Percentiles rank a stretch among this genome's conserved stretches.
Conservation (phyloP, 2,329 filamentous ascomycete genomes). For the Calonectria henricotiae region DNA sequence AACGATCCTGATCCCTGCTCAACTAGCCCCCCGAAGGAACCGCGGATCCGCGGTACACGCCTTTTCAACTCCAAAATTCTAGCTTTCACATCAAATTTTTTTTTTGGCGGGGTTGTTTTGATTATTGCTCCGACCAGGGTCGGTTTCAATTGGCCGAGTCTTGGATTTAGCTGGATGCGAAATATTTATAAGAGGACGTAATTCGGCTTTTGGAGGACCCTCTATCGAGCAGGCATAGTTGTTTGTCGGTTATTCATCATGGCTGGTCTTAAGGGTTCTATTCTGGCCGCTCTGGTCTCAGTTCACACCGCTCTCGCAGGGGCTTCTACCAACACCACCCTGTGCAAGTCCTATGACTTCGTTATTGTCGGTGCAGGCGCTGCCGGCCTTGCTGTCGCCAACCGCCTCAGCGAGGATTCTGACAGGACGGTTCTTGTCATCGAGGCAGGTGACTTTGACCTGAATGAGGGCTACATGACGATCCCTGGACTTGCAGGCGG, state of each 20-base stretch:
- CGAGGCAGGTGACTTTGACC: conserved; percentile 32
- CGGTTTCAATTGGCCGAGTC: neutral
- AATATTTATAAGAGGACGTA: neutral
- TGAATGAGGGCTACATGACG: conserved; percentile 43
- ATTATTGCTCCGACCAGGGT: neutral
- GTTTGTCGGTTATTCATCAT: conserved; percentile 8
- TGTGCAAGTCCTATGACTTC: conserved; percentile 9
- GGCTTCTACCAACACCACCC: neutral
- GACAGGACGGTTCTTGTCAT: conserved; percentile 11
- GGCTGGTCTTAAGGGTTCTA: conserved; percentile 17
- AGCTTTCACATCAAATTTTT: conserved; percentile 16
- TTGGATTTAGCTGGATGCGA: neutral
- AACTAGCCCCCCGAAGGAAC: neutral
- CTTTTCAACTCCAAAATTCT: conserved; percentile 7
- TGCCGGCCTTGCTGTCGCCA: neutral
- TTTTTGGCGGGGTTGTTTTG: conserved; percentile 11
- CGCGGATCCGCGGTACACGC: conserved; percentile 1
- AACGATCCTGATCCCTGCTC: conserved; percentile 10
- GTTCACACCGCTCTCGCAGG: neutral
- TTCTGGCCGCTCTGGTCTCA: conserved; percentile 4
- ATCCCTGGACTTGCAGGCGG: conserved; percentile 47
- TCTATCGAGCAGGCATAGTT: conserved; percentile 3
- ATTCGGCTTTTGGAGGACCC: neutral
- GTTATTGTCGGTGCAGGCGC: conserved; percentile 12
- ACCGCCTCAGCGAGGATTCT: neutral